Conservation (phyloP, 805 yeast genomes). For the Monosporozyma unispora region DNA sequence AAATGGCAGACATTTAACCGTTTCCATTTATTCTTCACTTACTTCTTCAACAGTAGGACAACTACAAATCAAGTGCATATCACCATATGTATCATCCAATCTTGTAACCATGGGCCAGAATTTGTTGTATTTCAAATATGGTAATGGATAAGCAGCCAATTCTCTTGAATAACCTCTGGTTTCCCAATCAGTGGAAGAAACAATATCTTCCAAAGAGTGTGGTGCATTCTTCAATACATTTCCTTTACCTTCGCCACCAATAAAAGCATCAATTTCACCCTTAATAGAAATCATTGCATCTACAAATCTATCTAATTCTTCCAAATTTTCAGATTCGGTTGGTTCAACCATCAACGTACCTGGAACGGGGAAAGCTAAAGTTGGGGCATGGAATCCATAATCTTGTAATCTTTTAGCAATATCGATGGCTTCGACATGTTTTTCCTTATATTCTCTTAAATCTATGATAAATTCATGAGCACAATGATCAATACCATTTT, state of each 20-base stretch:
- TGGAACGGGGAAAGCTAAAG: slow-evolving; percentile 97
- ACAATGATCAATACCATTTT: slow-evolving; percentile 55
- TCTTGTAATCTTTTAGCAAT: slow-evolving; percentile 95
- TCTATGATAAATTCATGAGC: slow-evolving; percentile 96
- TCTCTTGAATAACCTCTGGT: slow-evolving; percentile 82
- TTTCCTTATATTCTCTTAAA: slow-evolving; percentile 68
- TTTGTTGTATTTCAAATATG: slow-evolving; percentile 62
- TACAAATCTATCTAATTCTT: slow-evolving; percentile 83
- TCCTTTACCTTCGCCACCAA: slow-evolving; percentile 58
- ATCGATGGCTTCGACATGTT: slow-evolving; percentile 89
- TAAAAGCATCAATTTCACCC: slow-evolving; percentile 66
- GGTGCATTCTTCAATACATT: slow-evolving; percentile 81
- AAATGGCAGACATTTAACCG: no score
- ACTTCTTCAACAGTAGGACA: slow-evolving; percentile 82
- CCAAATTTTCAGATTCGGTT: slow-evolving; percentile 86
- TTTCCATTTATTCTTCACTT: slow-evolving; percentile 1
- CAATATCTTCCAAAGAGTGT: slow-evolving; percentile 74
- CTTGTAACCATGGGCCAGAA: slow-evolving; percentile 95
- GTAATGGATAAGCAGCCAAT: slow-evolving; percentile 86
- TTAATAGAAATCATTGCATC: slow-evolving; percentile 80
- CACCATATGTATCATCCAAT: slow-evolving; percentile 92
- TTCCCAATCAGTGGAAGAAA: slow-evolving; percentile 65
- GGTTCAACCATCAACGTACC: slow-evolving; percentile 98
- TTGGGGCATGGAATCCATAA: slow-evolving; percentile 98
- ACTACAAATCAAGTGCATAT: slow-evolving; percentile 83